A percentile compares a stretch with the other conserved stretches of the same genome.
phyloP scores from a whole-genome alignment of 2,329 filamentous ascomycete species.

The Onygenales sp. region DNA sequence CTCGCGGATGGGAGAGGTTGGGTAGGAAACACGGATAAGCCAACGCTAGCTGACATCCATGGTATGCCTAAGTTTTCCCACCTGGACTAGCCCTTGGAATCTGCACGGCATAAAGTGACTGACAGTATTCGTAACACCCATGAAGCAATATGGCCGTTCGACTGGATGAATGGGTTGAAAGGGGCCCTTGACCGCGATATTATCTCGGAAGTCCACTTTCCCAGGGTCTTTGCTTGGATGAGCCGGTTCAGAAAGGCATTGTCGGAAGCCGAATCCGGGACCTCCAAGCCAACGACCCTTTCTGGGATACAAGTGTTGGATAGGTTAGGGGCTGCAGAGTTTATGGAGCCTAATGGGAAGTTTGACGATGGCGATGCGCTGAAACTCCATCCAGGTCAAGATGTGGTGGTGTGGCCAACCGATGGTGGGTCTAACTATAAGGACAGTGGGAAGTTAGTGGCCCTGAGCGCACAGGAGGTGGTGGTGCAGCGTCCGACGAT shows the following conservation, averaged over 20 bases:
- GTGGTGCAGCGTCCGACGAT: constrained; percentile 45
- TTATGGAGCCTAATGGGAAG: constrained; percentile 34
- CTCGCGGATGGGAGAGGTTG: constrained; percentile 58
- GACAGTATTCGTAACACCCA: constrained; percentile 2
- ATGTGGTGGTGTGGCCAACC: constrained; percentile 51
- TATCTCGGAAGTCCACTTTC: constrained; percentile 46
- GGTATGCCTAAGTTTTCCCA: constrained; percentile 24
- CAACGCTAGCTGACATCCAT: constrained; percentile 59
- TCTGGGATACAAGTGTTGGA: constrained; percentile 39
- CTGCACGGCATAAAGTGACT: background rate
- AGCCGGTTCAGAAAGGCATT: constrained; percentile 48
- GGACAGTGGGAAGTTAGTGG: constrained; percentile 49
- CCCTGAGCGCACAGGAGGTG: constrained; percentile 45
- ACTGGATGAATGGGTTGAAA: constrained; percentile 53
- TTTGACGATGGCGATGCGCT: constrained; percentile 46
- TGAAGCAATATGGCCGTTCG: constrained; percentile 52
- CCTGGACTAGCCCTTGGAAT: background rate
- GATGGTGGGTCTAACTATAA: constrained; percentile 53
- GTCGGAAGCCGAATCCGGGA: constrained; percentile 30
- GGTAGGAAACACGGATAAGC: constrained; percentile 46
- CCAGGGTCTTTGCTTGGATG: constrained; percentile 55
- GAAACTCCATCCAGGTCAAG: constrained; percentile 43
- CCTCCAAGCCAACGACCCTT: constrained; percentile 35
- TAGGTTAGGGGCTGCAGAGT: constrained; percentile 33
- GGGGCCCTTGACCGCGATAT: constrained; percentile 45